Conservation (phyloP, 2,329 filamentous ascomycete genomes). For the Nannizziopsis arthrosporioides region DNA sequence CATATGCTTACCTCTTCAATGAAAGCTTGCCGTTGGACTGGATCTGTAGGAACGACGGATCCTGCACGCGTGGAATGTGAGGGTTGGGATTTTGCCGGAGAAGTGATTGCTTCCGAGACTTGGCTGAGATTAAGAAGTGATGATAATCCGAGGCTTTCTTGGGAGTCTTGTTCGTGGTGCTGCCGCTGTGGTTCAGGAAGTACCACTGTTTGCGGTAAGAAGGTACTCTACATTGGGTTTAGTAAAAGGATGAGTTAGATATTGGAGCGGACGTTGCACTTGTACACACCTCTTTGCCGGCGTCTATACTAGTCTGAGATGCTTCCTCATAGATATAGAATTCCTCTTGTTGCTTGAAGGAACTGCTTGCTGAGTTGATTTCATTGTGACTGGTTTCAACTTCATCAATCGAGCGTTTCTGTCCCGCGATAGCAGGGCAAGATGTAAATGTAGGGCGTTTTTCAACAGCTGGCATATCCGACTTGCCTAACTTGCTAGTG, state of each 20-base stretch:
- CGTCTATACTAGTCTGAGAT: conserved; percentile 14
- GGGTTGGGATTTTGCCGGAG: conserved; percentile 16
- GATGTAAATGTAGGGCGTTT: conserved; percentile 13
- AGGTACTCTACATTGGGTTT: conserved; percentile 5
- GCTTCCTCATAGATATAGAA: conserved; percentile 19
- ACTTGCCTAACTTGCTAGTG: not conserved
- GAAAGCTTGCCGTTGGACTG: conserved; percentile 28
- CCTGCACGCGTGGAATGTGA: conserved; percentile 10
- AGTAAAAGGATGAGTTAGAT: not conserved
- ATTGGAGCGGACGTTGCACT: not conserved
- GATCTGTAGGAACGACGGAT: conserved; percentile 24
- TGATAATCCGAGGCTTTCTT: conserved; percentile 12
- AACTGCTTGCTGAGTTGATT: conserved; percentile 16
- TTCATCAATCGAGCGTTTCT: conserved; percentile 33
- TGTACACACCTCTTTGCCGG: conserved; percentile 16
- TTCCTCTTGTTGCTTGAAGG: conserved; percentile 13
- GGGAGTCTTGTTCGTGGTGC: conserved; percentile 4
- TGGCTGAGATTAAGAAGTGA: conserved; percentile 16
- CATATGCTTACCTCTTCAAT: conserved; percentile 28
- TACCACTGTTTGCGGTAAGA: conserved; percentile 5
- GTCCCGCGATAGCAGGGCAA: conserved; percentile 27
- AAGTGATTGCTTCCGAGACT: conserved; percentile 11
- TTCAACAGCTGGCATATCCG: not conserved
- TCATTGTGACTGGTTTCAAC: conserved; percentile 21
- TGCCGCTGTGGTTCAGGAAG: not conserved